Percentiles rank a stretch among this genome's conserved stretches.
Evolutionary conservation across 2,329 filamentous ascomycete genomes (phyloP).

Genomic region (Colletotrichum tabaci): DNA sequence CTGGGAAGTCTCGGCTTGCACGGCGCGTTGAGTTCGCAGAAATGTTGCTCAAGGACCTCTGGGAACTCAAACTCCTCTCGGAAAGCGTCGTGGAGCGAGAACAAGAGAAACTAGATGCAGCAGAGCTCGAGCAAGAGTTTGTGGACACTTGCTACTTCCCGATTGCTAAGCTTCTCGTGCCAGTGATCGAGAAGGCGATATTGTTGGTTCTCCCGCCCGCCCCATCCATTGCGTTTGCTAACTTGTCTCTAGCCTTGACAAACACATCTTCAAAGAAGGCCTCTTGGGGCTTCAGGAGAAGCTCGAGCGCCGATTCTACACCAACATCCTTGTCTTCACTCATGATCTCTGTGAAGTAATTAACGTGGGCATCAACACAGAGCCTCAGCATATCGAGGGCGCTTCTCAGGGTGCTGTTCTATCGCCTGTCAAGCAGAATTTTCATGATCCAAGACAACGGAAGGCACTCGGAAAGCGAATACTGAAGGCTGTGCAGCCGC

Average conservation of each 20-base stretch:
- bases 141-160: conserved; percentile 95
- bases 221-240: conserved; percentile 51
- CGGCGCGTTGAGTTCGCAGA: conserved; percentile 92
- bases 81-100: conserved; percentile 83
- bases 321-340: conserved; percentile 70
- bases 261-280: conserved; percentile 70
- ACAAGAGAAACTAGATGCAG: conserved; percentile 81
- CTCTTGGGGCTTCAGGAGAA: conserved; percentile 65
- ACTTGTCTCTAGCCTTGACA: conserved; percentile 71
- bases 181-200: conserved; percentile 85
- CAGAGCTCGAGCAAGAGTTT: conserved; percentile 82
- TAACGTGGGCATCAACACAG: conserved; percentile 64
- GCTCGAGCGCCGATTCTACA: conserved; percentile 71
- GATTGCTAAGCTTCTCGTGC: conserved; percentile 80
- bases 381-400: conserved; percentile 50
- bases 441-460: conserved; percentile 82
- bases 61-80: conserved; percentile 79
- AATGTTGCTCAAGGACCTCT: conserved; percentile 81
- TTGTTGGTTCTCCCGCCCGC: conserved; percentile 71
- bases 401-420: conserved; percentile 56
- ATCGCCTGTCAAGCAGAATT: conserved; percentile 67
- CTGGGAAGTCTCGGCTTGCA: conserved; percentile 82
- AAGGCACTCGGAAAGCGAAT: conserved; percentile 92
- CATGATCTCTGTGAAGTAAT: conserved; percentile 71
- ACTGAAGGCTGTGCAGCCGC: conserved; percentile 84